Base-by-base conservation (phyloP, 2,329 filamentous ascomycete species). In the Coniochaeta ligniaria region DNA sequence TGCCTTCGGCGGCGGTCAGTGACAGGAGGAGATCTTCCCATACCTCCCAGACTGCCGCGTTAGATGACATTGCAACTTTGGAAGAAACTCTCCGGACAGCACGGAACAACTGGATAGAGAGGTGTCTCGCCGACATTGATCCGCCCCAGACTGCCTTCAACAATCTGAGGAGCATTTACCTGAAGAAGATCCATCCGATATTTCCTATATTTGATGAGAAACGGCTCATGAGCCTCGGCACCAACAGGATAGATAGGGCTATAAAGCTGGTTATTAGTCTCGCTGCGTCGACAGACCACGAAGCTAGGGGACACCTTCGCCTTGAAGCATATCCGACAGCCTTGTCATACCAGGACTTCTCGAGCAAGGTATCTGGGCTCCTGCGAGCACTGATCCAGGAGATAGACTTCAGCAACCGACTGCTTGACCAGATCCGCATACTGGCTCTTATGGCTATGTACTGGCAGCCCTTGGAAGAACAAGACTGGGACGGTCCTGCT, bases 131-230 rank as follows among this genome's bases (percentile, higher is more conserved):
- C 16, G 62, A 56, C 22, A 54, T 58, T 14, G 63, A 60, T 9
- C 63, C 66, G 2, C 62, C 63, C n/a, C 2, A 16, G 2, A 56
- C 43, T 38, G 54, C 54, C 17, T 57, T 57, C 16, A 17, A 11
- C 31, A 35, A 24, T 3, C 20, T 68, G 43, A 63, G 62, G 17
- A 50, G 62, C 7, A 47, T 66, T 20, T 69, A 66, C 28, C 47
- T 66, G 22, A 26, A 17, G 6, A 67, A 66, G 35, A 67, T 68
- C 6, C 64, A 66, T 14, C 66, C 67, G 5, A 65, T 69, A 16
- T 64, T 69, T 36, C 67, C 67, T 11, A 66, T 68, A 6, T 65
- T 65, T 12, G 66, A 68, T 17, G 56, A 54, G 20, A 57, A 60
- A 0, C 60, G 56, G 2, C 60, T 69, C 11, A 11, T 47, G 22